Evolutionary conservation across 345 rosid genomes (phyloP), one percentile per base, ranked within the genome.

Genomic region (Arabis hirsuta): DNA sequence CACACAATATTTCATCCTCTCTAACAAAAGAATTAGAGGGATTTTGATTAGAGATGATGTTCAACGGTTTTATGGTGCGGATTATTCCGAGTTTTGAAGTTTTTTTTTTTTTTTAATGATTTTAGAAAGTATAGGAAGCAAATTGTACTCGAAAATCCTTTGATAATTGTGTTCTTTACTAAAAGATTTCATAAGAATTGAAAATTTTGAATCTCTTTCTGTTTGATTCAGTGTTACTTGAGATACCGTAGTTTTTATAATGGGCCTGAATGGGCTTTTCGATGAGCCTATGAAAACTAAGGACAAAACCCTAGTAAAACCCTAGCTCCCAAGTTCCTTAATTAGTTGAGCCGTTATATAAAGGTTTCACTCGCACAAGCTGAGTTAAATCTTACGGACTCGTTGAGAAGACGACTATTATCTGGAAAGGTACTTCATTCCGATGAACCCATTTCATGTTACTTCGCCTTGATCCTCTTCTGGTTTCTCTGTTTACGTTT

Each of bases 231-330:
- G 5, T 3, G 32, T 29, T 29, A 29, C 32, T 29, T 7, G 6
- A 2, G 38, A 44, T 60, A 45, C 43, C 3, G 50, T n/a, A 24
- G 26, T 11, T 69, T 13, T 0, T 3, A 16, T 50, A 62, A 4
- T 62, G 69, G 71, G 71, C 71, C 50, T 73, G 16, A 56, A 46
- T 26, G 65, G 62, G 71, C 76, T 9, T 32, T 57, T 13, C 11
- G 16, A n/a, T 45, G 20, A 16, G 62, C n/a, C 56, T 6, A 26
- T 42, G n/a, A 71, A 24, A n/a, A 34, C 22, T 0, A 0, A 62
- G 76, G 62, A 34, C 41, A 62, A 32, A 72, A 43, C 27, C 71
- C 71, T 65, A 29, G 71, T 65, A 56, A 73, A 73, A 29, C 72
- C 72, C 66, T 73, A 57, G 66, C 36, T 34, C 44, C 60, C 62